Evolutionary conservation across 805 yeast species (phyloP), one percentile per base, ranked within the genome.

Genomic region (Nakazawaea laoshanensis): DNA sequence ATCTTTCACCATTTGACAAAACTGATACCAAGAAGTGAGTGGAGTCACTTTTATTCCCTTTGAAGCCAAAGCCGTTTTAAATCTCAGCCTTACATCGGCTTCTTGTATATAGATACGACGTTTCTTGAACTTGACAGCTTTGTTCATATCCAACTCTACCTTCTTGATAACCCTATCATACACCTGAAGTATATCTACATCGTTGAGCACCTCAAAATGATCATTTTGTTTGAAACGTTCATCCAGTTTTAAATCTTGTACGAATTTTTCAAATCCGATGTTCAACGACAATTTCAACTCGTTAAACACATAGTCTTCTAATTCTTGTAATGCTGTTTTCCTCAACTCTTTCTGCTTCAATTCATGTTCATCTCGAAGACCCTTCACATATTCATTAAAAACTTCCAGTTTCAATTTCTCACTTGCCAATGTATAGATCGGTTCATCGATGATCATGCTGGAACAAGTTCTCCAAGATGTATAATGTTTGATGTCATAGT

Each of bases 401-500:
- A 77, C 63, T 28, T 63, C 62, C 29, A 63, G 62, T 34, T 79
- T 74, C 32, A 77, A 67, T 19, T 57, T 57, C 31, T 77, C 85
- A 15, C 76, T 67, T 7, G 76, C 62, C 13, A 74, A 63, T 1
- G 84, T 62, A 48, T 74, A 79, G 5, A 79, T 68, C 0, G 86
- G 77, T 45, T 83, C 92, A 36, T 78, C 75, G 4, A 59, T 51
- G 4, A 82, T 67, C 35, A 67, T 34, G n/a, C 57, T 57, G 37
- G 67, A 72, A 0, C 71, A 60, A 1, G 78, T 68, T 20, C 50
- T 45, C 94, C 94, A 85, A 25, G 82, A 56, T 1, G 89, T 72
- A 35, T 63, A 68, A 41, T 70, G 65, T 13, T 60, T 59, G 18
- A 83, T 55, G 16, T 63, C 57, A 32, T 65, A 58, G 5, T 50